phyloP scores from a whole-genome alignment of 116 monocot species.

The Iris pallida region DNA sequence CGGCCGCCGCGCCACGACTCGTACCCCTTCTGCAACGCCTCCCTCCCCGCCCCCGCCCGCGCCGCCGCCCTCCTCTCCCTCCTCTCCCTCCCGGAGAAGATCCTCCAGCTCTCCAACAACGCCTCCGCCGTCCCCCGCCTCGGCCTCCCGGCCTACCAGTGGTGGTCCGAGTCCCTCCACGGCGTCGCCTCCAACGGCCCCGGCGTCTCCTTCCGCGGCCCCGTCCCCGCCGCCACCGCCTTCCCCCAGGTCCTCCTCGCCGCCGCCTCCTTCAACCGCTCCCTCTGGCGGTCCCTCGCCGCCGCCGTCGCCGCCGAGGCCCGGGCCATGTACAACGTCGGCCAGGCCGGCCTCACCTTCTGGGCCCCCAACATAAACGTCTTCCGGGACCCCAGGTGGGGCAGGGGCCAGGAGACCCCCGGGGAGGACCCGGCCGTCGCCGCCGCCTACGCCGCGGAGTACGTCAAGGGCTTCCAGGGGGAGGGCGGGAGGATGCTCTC shows the following conservation, averaged over 20 bases:
- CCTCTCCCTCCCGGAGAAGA: slow-evolving; percentile 67
- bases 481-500: slow-evolving; percentile 62
- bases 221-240: slow-evolving; percentile 54
- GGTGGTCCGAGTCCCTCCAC: slow-evolving; percentile 99
- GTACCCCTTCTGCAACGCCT: slow-evolving; percentile 73
- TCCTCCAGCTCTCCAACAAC: slow-evolving; percentile 65
- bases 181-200: slow-evolving; percentile 81
- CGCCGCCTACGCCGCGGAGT: slow-evolving; percentile 50
- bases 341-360: slow-evolving; percentile 85
- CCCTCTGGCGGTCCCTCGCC: slow-evolving; percentile 70
- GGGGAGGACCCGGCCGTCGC: slow-evolving; percentile 79
- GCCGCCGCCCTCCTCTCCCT: slow-evolving; percentile 60
- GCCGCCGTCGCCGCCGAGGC: slow-evolving; percentile 71
- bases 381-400: slow-evolving; percentile 95
- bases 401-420: slow-evolving; percentile 90
- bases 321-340: slow-evolving; percentile 71
- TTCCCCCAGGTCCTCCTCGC: slow-evolving; percentile 86
- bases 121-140: slow-evolving; percentile 74
- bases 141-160: slow-evolving; percentile 66
- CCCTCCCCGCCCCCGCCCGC: slow-evolving; percentile 51
- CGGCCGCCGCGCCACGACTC: slow-evolving; percentile 11
- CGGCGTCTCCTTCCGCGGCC: slow-evolving; percentile 48
- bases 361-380: slow-evolving; percentile 96
- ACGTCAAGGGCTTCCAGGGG: slow-evolving; percentile 60
- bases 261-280: slow-evolving; percentile 78